These are phyloP conservation scores for Monosporascus sp. DNA, from an alignment of 2,329 filamentous ascomycete genomes.

Conservation along the genomic window DNA sequence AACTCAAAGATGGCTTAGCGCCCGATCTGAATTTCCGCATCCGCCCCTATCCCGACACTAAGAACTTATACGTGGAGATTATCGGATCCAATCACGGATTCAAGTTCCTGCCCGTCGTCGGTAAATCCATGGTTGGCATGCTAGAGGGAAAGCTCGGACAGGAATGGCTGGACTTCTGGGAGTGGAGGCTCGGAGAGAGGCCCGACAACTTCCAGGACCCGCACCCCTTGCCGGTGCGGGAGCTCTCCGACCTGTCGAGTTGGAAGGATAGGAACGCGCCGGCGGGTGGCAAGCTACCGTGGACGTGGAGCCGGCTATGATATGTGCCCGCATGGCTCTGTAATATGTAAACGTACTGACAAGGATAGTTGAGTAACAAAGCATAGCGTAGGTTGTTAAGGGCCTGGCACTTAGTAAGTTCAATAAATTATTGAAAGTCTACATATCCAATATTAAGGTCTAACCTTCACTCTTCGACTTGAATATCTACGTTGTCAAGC, in stretches of 20 bases:
- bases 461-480: too few species aligned
- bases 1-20: conserved; percentile 24
- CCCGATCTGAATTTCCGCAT: conserved; percentile 22
- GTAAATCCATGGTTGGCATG: conserved; percentile 41
- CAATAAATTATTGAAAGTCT: too few species aligned
- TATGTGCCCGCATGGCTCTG: background rate
- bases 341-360: too few species aligned
- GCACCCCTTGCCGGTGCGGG: conserved; percentile 12
- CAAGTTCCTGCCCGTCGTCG: conserved; percentile 45
- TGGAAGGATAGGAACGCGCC: conserved; percentile 13
- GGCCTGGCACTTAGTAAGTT: too few species aligned
- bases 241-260: conserved; percentile 13
- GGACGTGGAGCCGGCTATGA: conserved; percentile 15
- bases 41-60: conserved; percentile 9
- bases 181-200: conserved; percentile 13
- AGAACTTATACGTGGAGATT: conserved; percentile 39
- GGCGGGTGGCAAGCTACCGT: conserved; percentile 10
- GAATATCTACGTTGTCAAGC: too few species aligned
- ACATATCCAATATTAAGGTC: too few species aligned
- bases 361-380: too few species aligned
- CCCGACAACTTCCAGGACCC: conserved; percentile 13
- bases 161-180: conserved; percentile 35
- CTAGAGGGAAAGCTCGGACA: conserved; percentile 35
- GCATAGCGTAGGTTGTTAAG: too few species aligned
- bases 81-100: conserved; percentile 43